Conservation (phyloP, 2,329 filamentous ascomycete genomes). For the Talaromyces pinophilus region DNA sequence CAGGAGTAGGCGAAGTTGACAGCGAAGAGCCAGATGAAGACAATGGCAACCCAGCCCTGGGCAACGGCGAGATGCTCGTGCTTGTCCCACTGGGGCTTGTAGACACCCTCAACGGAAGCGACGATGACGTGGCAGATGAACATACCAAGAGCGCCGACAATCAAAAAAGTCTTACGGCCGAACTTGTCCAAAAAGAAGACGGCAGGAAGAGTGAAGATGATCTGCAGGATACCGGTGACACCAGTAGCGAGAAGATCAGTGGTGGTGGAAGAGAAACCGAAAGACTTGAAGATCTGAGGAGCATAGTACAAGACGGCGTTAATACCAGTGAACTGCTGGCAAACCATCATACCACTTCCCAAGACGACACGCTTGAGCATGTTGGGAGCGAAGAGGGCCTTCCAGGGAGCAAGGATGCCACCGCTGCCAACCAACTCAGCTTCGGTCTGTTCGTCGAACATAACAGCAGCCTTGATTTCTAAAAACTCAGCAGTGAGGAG, state of each 20-base stretch:
- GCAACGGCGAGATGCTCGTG: constrained; percentile 44
- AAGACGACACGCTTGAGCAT: constrained; percentile 63
- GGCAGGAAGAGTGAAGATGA: constrained; percentile 41
- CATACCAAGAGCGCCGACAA: constrained; percentile 65
- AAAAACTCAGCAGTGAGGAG: constrained; percentile 67
- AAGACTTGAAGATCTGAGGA: constrained; percentile 30
- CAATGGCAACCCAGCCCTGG: constrained; percentile 68
- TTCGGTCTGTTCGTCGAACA: constrained; percentile 67
- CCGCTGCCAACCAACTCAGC: constrained; percentile 43
- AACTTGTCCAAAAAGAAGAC: constrained; percentile 42
- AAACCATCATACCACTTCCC: constrained; percentile 29
- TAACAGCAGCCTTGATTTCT: constrained; percentile 72
- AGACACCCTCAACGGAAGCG: constrained; percentile 50
- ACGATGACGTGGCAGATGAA: constrained; percentile 70
- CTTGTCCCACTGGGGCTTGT: constrained; percentile 58
- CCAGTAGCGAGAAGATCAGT: constrained; percentile 33
- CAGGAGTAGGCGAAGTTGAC: constrained; percentile 42
- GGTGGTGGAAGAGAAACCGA: constrained; percentile 32
- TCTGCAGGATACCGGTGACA: constrained; percentile 37
- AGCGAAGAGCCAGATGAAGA: constrained; percentile 62
- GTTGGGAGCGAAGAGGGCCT: constrained; percentile 62
- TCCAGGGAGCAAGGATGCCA: constrained; percentile 65
- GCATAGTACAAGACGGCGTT: constrained; percentile 41
- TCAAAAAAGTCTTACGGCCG: constrained; percentile 40
- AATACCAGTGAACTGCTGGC: constrained; percentile 43